Evolutionary conservation across 1,284 basidiomycete genomes (phyloP).

Genomic region (Xerocomus nothofagi): DNA sequence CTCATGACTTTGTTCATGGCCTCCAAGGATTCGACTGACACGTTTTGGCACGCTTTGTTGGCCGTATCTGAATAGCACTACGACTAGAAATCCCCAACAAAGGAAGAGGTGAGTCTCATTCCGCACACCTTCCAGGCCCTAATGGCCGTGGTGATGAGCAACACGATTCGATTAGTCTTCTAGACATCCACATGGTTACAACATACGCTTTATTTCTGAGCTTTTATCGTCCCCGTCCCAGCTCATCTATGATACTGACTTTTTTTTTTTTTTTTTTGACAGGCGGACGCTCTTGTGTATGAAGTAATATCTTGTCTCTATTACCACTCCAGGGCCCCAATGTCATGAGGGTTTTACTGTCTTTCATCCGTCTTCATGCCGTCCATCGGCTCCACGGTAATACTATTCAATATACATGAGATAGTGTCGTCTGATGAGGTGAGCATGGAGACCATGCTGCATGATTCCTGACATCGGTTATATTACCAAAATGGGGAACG

Average conservation of each 20-base stretch:
- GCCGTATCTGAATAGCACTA: not conserved
- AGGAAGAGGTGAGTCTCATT: conserved; percentile 52
- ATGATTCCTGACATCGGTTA: conserved; percentile 1
- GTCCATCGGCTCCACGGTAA: conserved; percentile 1
- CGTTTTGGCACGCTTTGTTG: not conserved
- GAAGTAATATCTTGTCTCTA: not conserved
- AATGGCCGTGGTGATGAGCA: conserved; percentile 53
- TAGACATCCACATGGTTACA: conserved; percentile 54
- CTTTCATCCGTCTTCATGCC: conserved; percentile 5
- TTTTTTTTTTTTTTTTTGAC: too few species aligned
- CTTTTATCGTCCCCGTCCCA: conserved; percentile 14
- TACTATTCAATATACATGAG: too few species aligned
- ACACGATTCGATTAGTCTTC: conserved; percentile 78
- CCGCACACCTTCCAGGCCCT: conserved; percentile 6
- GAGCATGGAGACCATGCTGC: conserved; percentile 2
- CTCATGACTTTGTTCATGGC: not conserved
- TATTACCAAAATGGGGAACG: too few species aligned
- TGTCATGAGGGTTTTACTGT: conserved; percentile 2
- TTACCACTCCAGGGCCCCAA: not conserved
- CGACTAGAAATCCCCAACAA: not conserved
- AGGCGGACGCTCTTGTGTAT: too few species aligned
- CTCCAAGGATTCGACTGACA: not conserved
- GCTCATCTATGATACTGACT: conserved; percentile 7
- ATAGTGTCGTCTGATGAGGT: conserved; percentile 14
- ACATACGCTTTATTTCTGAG: conserved; percentile 37